A percentile compares a stretch with the other conserved stretches of the same genome.
Conservation (phyloP, 257 asterid genomes). For the Nicotiana attenuata region DNA sequence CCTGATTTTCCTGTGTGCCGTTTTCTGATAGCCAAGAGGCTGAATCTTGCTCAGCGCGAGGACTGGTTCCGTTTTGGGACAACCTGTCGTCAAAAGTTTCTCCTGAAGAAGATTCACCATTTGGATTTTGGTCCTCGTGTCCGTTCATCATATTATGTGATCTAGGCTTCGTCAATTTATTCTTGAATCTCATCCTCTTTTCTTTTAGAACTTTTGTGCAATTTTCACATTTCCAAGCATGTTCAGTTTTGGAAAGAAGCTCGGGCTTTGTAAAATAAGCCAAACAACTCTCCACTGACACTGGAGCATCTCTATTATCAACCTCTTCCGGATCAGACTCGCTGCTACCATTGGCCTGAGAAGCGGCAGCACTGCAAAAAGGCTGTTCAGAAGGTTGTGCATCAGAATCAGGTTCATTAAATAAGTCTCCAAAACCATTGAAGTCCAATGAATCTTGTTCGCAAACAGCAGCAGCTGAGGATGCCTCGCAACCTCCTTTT, state of each 20-base stretch:
- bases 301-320: conserved; percentile 72
- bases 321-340: conserved; percentile 89
- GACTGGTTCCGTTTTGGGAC: conserved; percentile 16
- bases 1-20: conserved; percentile 13
- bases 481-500: conserved; percentile 26
- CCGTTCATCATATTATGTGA: conserved; percentile 24
- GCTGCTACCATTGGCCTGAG: conserved; percentile 29
- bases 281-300: conserved; percentile 83
- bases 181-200: conserved; percentile 30
- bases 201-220: conserved; percentile 65
- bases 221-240: conserved; percentile 91
- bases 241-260: conserved; percentile 73
- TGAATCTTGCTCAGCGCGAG: conserved; percentile 24
- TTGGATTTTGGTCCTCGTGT: conserved; percentile 15
- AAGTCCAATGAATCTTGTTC: conserved; percentile 49
- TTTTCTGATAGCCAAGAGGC: conserved; percentile 23
- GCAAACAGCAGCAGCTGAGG: conserved; percentile 24
- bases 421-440: conserved; percentile 69
- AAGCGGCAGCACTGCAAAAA: conserved; percentile 15
- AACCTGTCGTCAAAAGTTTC: conserved; percentile 23
- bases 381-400: conserved; percentile 21
- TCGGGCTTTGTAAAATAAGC: conserved; percentile 68
- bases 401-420: conserved; percentile 66
- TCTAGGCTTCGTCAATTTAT: conserved; percentile 23
- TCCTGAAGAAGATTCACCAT: background rate